phyloP scores from a whole-genome alignment of 306 rosid genomes.

The Fragaria vesca region DNA sequence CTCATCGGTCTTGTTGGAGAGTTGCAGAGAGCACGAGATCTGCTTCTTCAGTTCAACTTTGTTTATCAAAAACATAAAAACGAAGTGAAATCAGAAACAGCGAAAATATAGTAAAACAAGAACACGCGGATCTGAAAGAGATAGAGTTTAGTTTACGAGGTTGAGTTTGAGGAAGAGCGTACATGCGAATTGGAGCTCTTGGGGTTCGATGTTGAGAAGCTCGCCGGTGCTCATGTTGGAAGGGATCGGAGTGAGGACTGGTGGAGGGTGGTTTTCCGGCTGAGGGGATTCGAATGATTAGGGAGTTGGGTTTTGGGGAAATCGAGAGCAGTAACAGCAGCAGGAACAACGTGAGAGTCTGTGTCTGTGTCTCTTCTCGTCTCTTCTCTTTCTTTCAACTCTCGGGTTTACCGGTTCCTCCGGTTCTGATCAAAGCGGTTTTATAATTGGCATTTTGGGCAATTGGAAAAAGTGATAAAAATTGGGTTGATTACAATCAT shows the following conservation, averaged over 20 bases:
- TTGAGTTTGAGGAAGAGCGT: conserved; percentile 13
- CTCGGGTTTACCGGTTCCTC: conserved; percentile 10
- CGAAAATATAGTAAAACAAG: conserved; percentile 15
- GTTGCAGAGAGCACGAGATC: conserved; percentile 85
- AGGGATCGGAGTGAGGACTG: conserved; percentile 33
- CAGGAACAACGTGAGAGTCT: conserved; percentile 50
- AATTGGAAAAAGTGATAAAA: too few species aligned
- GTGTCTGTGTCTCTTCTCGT: conserved; percentile 26
- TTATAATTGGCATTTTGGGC: too few species aligned
- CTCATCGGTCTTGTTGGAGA: conserved; percentile 63
- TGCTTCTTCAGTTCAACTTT: conserved; percentile 90
- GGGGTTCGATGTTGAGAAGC: conserved; percentile 70
- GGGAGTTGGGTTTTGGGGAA: conserved; percentile 16
- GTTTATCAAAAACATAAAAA: conserved; percentile 2
- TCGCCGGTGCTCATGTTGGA: conserved; percentile 78
- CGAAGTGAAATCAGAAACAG: conserved; percentile 30
- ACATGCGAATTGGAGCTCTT: conserved; percentile 87
- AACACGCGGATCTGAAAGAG: conserved; percentile 29
- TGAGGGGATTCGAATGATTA: background rate
- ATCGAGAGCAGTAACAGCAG: conserved; percentile 3
- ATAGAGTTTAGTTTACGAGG: background rate
- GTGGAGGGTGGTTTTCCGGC: background rate
- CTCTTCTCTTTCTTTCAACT: background rate
- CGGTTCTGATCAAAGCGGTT: conserved; percentile 22
- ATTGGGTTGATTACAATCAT: too few species aligned